Evolutionary conservation across 2,329 filamentous ascomycete genomes (phyloP), one percentile per base, ranked within the genome.

Genomic region (Colletotrichum sp.): DNA sequence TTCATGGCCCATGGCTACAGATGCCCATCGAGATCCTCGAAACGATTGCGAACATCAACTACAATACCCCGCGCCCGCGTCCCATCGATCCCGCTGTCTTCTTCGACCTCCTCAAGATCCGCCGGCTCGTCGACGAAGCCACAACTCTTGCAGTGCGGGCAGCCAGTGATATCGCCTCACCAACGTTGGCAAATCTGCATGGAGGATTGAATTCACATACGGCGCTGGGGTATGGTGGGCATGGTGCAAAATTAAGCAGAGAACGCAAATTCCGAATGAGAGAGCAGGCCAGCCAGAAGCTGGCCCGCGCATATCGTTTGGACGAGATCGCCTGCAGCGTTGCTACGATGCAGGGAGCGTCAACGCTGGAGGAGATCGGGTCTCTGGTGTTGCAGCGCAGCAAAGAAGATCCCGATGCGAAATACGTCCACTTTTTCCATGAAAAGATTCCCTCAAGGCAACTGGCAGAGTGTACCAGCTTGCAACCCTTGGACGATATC

Each of bases 351-450:
- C 94, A 96, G 85, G 92, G 93, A 71, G 92, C 94, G 2, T 94
- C 93, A 21, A 92, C 93, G 1, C 86, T 98, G 15, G 94, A 97
- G 79, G 93, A 95, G 74, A 93, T 97, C 4, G 94, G 93, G 4
- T 88, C 90, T 7, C 87, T 94, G 77, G 95, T 98, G 36, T 85
- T 97, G 77, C 92, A 94, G 82, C 89, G 94, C 76, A 93, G 91
- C 76, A 88, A 91, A n/a, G 83, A 88, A 67, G 92, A 96, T 80
- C 84, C 88, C 59, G 94, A 97, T 80, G 95, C 94, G 32, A 94
- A 93, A 83, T 97, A 97, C 82, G 95, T 97, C n/a, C 94, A 97
- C 82, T 97, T 96, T 85, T 98, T 98, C 83, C 94, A 96, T 84
- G 94, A 98, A 85, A 97, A 96, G 89, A 96, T 97, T 30, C 94